These are phyloP conservation scores for Candida tunisiensis DNA, from an alignment of 1,139 yeast genomes.

Conservation along the genomic window DNA sequence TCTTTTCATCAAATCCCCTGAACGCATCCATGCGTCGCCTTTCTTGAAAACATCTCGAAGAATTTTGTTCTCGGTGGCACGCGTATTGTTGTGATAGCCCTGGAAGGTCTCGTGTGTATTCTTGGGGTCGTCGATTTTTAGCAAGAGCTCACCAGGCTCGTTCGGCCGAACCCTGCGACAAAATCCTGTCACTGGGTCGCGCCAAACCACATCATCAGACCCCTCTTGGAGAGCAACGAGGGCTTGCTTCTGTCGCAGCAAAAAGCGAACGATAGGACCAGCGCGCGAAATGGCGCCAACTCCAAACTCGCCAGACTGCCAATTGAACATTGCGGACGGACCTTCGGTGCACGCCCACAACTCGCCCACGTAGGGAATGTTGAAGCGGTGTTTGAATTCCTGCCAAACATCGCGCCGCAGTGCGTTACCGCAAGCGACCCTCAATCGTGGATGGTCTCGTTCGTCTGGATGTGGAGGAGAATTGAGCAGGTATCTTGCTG, in stretches of 20 bases:
- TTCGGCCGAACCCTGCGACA: conserved; percentile 31
- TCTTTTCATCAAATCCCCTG: conserved; percentile 65
- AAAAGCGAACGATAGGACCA: conserved; percentile 38
- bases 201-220: conserved; percentile 53
- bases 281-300: conserved; percentile 82
- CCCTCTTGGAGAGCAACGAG: conserved; percentile 68
- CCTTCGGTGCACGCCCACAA: conserved; percentile 92
- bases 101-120: conserved; percentile 42
- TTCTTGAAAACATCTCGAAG: conserved; percentile 53
- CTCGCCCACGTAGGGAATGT: conserved; percentile 66
- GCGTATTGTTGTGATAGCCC: conserved; percentile 72
- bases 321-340: conserved; percentile 77
- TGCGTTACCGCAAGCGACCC: conserved; percentile 83
- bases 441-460: conserved; percentile 46
- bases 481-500: conserved; percentile 69
- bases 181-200: conserved; percentile 58
- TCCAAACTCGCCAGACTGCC: conserved; percentile 66
- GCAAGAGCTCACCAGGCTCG: conserved; percentile 80
- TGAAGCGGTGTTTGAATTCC: conserved; percentile 61
- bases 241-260: conserved; percentile 6
- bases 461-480: conserved; percentile 58
- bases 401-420: conserved; percentile 82
- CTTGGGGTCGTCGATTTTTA: conserved; percentile 54
- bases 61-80: conserved; percentile 66
- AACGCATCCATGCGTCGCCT: conserved; percentile 87